A percentile compares a stretch with the other conserved stretches of the same genome.
Evolutionary conservation across 1,139 yeast genomes (phyloP).

Genomic region (Protomyces inundatus): DNA sequence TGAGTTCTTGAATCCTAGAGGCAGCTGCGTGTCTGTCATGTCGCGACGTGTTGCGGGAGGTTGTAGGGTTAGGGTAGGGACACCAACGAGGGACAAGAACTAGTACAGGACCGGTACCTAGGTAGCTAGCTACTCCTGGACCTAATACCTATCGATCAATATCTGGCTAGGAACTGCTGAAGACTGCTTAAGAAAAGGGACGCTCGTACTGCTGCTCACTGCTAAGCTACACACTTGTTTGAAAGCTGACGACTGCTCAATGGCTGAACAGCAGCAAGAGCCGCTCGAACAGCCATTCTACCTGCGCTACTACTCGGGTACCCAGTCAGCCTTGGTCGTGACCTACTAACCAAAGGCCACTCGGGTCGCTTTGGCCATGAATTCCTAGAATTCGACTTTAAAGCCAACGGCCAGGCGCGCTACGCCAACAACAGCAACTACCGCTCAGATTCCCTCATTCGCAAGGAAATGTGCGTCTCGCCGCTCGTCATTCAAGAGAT

Average conservation of each 20-base stretch:
- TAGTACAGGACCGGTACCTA: too few species aligned
- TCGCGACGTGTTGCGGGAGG: not conserved
- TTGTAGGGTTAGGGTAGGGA: not conserved
- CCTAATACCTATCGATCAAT: not conserved
- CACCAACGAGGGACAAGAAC: not conserved
- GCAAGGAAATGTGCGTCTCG: constrained; percentile 43
- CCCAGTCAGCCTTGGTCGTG: not conserved
- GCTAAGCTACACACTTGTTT: too few species aligned
- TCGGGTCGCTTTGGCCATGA: constrained; percentile 48
- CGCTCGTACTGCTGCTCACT: too few species aligned
- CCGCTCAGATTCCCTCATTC: constrained; percentile 44
- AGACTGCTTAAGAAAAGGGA: too few species aligned
- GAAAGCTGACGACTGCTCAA: not conserved
- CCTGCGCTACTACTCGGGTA: constrained; percentile 28
- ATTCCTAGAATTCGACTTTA: constrained; percentile 45
- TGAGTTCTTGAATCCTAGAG: not conserved
- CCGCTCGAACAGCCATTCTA: constrained; percentile 11
- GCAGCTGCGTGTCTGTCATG: not conserved
- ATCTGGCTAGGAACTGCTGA: not conserved
- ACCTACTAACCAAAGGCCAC: constrained; percentile 39
- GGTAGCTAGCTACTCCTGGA: not conserved
- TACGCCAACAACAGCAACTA: constrained; percentile 49
- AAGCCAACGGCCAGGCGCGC: constrained; percentile 39
- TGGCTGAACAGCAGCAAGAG: not conserved
- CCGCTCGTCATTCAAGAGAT: constrained; percentile 41